These are phyloP conservation scores for Phialocephala sp. DNA, from an alignment of 2,329 filamentous ascomycete species.

Conservation along the genomic window DNA sequence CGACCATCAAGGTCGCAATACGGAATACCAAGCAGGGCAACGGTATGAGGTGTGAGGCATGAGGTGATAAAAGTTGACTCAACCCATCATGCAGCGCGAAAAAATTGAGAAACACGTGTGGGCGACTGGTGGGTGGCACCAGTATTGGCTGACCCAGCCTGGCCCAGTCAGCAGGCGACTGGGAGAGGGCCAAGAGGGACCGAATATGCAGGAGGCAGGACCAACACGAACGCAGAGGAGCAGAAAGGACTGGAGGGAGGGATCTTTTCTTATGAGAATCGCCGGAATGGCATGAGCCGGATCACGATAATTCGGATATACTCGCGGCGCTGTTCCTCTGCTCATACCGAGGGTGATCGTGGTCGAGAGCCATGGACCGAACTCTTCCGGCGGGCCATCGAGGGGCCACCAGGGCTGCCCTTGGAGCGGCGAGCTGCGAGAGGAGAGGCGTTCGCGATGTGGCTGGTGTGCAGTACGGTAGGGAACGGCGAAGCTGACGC, in stretches of 20 bases:
- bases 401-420: not conserved
- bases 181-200: too few relatives aligned
- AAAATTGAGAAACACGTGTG: constrained; percentile 37
- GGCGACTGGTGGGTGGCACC: constrained; percentile 21
- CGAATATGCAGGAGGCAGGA: not conserved
- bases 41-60: constrained; percentile 1
- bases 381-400: constrained; percentile 19
- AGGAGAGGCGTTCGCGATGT: not conserved
- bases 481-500: not conserved
- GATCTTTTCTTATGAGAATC: not conserved
- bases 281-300: constrained; percentile 35
- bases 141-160: constrained; percentile 25
- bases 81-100: constrained; percentile 28
- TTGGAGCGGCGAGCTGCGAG: constrained; percentile 9
- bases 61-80: constrained; percentile 29
- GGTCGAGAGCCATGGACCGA: constrained; percentile 23
- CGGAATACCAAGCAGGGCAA: too few relatives aligned
- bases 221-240: not conserved
- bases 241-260: not conserved
- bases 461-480: not conserved
- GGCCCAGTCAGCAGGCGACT: constrained; percentile 7
- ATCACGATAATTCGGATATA: constrained; percentile 29
- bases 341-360: constrained; percentile 31
- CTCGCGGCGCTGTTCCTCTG: not conserved
- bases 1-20: not conserved